Evolutionary conservation across 371 early-diverging fungal genomes (phyloP).

Genomic region (Rhizomucor miehei): DNA sequence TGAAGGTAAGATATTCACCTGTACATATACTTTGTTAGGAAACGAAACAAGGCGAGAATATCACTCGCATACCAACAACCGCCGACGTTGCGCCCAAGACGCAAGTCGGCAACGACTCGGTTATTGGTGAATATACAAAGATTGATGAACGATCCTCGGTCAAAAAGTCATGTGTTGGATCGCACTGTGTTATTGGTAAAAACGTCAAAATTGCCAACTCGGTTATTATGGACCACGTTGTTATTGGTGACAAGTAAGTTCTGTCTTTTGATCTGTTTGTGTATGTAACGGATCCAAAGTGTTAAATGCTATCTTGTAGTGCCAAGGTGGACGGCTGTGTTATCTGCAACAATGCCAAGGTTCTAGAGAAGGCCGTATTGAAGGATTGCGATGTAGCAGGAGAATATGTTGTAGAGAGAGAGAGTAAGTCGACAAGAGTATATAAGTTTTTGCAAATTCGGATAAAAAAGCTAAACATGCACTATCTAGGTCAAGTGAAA

Average conservation of each 20-base stretch:
- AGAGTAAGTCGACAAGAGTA: constrained; percentile 57
- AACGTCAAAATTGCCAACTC: constrained; percentile 93
- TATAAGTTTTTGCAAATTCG: constrained; percentile 2
- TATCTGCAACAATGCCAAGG: constrained; percentile 78
- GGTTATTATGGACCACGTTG: constrained; percentile 93
- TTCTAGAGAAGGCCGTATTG: constrained; percentile 72
- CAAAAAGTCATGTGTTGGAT: constrained; percentile 90
- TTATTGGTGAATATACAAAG: constrained; percentile 86
- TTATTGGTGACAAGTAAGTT: constrained; percentile 78
- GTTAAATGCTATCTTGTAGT: constrained; percentile 37
- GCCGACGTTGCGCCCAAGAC: constrained; percentile 65
- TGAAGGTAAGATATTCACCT: constrained; percentile 1
- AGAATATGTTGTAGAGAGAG: constrained; percentile 66
- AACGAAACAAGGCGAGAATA: constrained; percentile 53
- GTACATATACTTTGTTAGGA: constrained; percentile 35
- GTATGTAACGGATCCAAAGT: not conserved
- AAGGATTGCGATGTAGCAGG: constrained; percentile 93
- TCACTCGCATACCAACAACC: constrained; percentile 58
- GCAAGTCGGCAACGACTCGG: constrained; percentile 88
- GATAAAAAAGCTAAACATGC: not conserved
- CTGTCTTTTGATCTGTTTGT: too few species aligned
- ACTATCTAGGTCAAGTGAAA: constrained; percentile 39
- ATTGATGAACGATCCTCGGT: constrained; percentile 89
- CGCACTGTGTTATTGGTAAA: constrained; percentile 90
- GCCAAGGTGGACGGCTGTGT: constrained; percentile 89